Conservation (phyloP, 2,329 filamentous ascomycete genomes). For the Pseudocercospora fijiensis region DNA sequence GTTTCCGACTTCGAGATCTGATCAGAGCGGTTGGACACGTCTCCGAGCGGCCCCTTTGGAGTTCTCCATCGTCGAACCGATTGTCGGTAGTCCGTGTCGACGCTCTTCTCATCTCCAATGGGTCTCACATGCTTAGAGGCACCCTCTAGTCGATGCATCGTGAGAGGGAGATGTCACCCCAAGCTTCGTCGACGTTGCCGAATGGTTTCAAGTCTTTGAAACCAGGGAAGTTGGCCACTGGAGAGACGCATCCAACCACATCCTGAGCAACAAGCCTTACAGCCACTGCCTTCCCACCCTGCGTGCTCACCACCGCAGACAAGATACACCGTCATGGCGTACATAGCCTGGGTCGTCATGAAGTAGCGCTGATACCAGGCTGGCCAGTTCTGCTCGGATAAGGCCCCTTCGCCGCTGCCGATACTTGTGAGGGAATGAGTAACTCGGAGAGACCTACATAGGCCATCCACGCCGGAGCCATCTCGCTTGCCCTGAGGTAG, state of each 20-base stretch:
- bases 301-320: conserved; percentile 39
- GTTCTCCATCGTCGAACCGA: conserved; percentile 30
- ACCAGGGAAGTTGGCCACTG: conserved; percentile 45
- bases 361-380: conserved; percentile 37
- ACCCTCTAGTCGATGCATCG: conserved; percentile 27
- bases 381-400: conserved; percentile 8
- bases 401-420: background rate
- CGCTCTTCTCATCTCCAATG: conserved; percentile 32
- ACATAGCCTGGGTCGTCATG: conserved; percentile 42
- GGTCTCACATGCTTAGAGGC: conserved; percentile 36
- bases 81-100: conserved; percentile 30
- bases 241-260: conserved; percentile 44
- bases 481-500: conserved; percentile 10
- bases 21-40: conserved; percentile 19
- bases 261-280: conserved; percentile 42
- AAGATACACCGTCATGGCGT: conserved; percentile 45
- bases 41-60: conserved; percentile 22
- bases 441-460: background rate
- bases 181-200: conserved; percentile 45
- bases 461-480: background rate
- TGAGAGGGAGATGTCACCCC: conserved; percentile 48
- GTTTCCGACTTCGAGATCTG: conserved; percentile 3
- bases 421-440: background rate
- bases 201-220: conserved; percentile 45
- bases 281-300: conserved; percentile 41